A percentile compares a stretch with the other conserved stretches of the same genome.
Conservation (phyloP, 176 grass and related monocot genomes). For the Rhynchospora breviuscula region DNA sequence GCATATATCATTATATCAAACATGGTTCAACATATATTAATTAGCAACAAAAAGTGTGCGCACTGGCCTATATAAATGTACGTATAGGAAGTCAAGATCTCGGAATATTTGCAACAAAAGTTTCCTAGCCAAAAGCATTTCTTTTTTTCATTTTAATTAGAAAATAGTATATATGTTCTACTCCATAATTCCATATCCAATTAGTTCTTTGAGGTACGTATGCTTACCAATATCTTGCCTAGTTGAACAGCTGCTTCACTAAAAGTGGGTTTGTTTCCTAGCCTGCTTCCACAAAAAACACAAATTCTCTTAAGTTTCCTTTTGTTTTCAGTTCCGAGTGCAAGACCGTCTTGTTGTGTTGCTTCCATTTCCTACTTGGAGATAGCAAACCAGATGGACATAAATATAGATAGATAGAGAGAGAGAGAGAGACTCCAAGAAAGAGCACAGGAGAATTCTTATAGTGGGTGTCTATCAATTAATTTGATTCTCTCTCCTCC, state of each 20-base stretch:
- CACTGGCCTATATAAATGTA: neutral
- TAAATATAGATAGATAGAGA: neutral
- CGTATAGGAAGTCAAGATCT: neutral
- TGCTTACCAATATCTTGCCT: slow-evolving; percentile 63
- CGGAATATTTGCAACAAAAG: neutral
- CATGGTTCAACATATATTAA: neutral
- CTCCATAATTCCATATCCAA: neutral
- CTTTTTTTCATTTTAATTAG: neutral
- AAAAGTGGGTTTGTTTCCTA: slow-evolving; percentile 69
- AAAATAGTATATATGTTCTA: neutral
- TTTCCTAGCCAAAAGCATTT: neutral
- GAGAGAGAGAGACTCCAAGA: neutral
- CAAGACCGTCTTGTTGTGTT: slow-evolving; percentile 18
- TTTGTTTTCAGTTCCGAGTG: neutral
- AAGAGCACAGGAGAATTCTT: neutral
- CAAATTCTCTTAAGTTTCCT: slow-evolving; percentile 45
- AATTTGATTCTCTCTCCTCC: neutral
- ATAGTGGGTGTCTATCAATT: neutral
- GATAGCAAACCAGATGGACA: neutral
- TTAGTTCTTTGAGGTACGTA: neutral
- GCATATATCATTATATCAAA: neutral
- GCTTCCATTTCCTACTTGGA: slow-evolving; percentile 35
- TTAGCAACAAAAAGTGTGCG: neutral
- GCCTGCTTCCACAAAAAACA: slow-evolving; percentile 85
- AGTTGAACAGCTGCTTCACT: slow-evolving; percentile 72